Base-by-base conservation (phyloP, 2,329 filamentous ascomycete species). In the Fusarium staphyleae region DNA sequence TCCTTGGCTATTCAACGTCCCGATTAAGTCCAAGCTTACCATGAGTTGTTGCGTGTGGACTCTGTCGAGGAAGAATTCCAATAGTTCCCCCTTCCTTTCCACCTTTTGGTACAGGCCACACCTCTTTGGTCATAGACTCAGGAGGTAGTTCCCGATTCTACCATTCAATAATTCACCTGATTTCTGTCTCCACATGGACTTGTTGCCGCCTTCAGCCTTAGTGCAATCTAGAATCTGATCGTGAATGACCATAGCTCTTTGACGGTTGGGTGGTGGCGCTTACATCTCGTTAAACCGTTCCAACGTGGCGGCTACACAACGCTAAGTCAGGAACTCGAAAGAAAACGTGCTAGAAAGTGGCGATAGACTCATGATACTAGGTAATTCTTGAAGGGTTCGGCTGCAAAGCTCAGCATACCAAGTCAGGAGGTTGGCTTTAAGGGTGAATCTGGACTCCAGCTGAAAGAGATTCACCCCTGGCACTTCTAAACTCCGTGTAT, bases 251-350 rank as follows among this genome's bases (percentile, higher is more conserved):
- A 41, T 32, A 48, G 41, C 26, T 33, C 19, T 37, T 37, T 50
- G 53, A 39, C 41, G 22, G n/a, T 50, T 59, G 34, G 39, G 30
- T 14, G 9, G 58, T 62, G 58, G 57, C 58, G 58, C 62, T 39
- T 45, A 50, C 24, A 29, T 51, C 29, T 50, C 2, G 16, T 53
- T 45, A 62, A 48, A 36, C n/a, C 30, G 32, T 47, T 15, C 39
- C 24, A 55, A 33, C 41, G 28, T 37, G 57, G 14, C 44, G n/a
- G 33, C 24, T 32, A 16, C 44, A 11, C 8, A 11, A 9, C 44
- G 34, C 44, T 29, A 40, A 47, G 14, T 6, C 26, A 22, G 34
- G 14, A 15, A 24, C 41, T 57, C 54, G 28, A 2, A 9, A 9
- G 16, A 2, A 11, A 30, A 35, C 30, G 26, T 41, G 15, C 42